Base-by-base conservation (phyloP, 768 basidiomycete genomes). In the Rhizopogon vulgaris region DNA sequence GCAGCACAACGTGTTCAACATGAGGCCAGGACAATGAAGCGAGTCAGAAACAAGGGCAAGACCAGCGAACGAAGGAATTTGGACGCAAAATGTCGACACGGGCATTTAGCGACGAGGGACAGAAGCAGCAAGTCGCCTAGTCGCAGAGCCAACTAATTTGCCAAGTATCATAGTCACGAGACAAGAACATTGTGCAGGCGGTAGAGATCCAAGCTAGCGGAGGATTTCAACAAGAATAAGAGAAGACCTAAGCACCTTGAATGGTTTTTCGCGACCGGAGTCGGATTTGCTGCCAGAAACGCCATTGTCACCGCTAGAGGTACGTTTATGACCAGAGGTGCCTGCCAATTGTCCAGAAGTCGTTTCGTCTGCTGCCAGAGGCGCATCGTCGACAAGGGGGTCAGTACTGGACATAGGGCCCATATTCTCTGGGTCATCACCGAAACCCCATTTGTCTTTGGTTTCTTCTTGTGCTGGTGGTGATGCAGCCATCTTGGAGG, bases 191-290 rank as follows among this genome's bases (percentile, higher is more conserved):
- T 39, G 42, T 40, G 51, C 41, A 63, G 43, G 55, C 52, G 51
- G 63, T 62, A 62, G 52, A 61, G 56, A 34, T 46, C 45, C 45
- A 46, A 59, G 54, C 63, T 61, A 69, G 49, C 49, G 51, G 49
- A 32, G 47, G 58, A 60, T 64, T 62, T 69, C 62, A 69, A 59
- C 56, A 69, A 61, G 60, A 64, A 66, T 54, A 51, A 72, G 65
- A 65, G 62, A 69, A 77, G 77, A 84, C 78, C 80, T 85, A 88
- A 86, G 86, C 86, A 88, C 86, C 86, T 88, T 88, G 78, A 82
- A 75, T 75, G 84, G 84, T 78, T 85, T 87, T 74, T 88, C 85
- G 63, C 84, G 82, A 58, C 59, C 42, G 64, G 71, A 63, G 53
- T 79, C 78, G 60, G 71, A 67, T 64, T 74, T 75, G 56, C 65